Percentiles rank a stretch among this genome's conserved stretches.
Evolutionary conservation across 2,329 filamentous ascomycete species (phyloP).

Genomic region (Colletotrichum tropicicola): DNA sequence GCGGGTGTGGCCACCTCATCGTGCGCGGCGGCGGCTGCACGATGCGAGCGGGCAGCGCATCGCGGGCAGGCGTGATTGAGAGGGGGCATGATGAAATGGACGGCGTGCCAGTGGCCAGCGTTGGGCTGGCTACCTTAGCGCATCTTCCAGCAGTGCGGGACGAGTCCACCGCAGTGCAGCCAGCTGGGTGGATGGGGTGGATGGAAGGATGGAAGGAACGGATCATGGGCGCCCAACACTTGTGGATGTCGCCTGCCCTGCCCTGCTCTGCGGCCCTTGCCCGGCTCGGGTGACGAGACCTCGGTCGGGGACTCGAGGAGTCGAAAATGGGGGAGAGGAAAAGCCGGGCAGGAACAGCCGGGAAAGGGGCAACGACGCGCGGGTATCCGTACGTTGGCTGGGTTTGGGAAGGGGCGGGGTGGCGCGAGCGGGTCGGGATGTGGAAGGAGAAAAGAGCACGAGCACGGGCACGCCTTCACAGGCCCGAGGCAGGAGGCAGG

Average conservation of each 20-base stretch:
- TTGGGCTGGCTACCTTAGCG: neutral
- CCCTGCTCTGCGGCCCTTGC: no score
- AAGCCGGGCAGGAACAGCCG: slow-evolving; percentile 20
- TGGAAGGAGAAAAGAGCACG: slow-evolving; percentile 23
- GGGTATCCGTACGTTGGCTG: neutral
- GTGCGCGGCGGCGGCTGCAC: slow-evolving; percentile 11
- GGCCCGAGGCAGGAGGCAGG: neutral
- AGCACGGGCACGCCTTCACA: neutral
- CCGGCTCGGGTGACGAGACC: slow-evolving; percentile 16
- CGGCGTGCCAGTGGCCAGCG: slow-evolving; percentile 9
- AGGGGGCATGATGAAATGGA: slow-evolving; percentile 22
- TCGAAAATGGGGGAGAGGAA: neutral
- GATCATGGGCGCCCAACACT: slow-evolving; percentile 13
- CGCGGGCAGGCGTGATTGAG: slow-evolving; percentile 7
- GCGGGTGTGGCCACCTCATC: slow-evolving; percentile 16
- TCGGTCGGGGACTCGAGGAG: no score
- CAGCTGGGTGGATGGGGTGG: no score
- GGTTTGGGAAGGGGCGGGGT: neutral
- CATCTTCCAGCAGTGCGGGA: slow-evolving; percentile 20
- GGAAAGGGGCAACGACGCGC: slow-evolving; percentile 1
- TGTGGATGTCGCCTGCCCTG: no score
- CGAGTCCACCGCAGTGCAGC: slow-evolving; percentile 9
- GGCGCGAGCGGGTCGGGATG: slow-evolving; percentile 12
- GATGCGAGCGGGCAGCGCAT: slow-evolving; percentile 8
- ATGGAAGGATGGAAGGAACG: no score